These are phyloP conservation scores for Curvularia sp. DNA, from an alignment of 2,329 filamentous ascomycete species.

Conservation along the genomic window DNA sequence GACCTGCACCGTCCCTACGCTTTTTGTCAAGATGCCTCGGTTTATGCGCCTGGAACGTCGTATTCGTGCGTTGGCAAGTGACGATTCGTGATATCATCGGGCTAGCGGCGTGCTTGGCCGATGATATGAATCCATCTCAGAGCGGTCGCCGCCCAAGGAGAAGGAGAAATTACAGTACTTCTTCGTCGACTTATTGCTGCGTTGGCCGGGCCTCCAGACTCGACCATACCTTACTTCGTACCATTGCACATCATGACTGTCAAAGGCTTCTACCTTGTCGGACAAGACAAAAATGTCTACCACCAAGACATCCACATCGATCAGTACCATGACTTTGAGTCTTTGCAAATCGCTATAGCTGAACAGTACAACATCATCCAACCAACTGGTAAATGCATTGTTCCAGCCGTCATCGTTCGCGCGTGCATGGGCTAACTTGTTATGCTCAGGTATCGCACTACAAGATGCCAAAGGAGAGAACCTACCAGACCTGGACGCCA, in stretches of 20 bases:
- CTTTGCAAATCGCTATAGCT: conserved; percentile 24
- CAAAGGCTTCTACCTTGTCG: conserved; percentile 27
- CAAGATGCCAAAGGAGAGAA: conserved; percentile 22
- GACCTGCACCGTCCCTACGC: conserved; percentile 3
- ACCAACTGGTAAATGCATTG: conserved; percentile 8
- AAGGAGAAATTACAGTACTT: conserved; percentile 2
- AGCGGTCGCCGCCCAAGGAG: background rate
- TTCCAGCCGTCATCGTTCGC: background rate
- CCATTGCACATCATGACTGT: conserved; percentile 17
- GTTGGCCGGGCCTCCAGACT: background rate
- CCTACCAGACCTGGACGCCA: conserved; percentile 20
- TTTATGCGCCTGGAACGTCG: background rate
- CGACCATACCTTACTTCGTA: background rate
- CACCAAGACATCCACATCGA: conserved; percentile 27
- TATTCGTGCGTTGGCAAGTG: conserved; percentile 3
- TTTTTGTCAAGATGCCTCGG: conserved; percentile 3
- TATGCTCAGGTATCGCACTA: conserved; percentile 15
- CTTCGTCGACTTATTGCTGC: conserved; percentile 1
- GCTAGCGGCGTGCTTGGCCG: conserved; percentile 5
- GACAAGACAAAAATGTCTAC: conserved; percentile 23
- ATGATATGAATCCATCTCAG: background rate
- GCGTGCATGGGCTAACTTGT: background rate
- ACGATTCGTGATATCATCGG: conserved; percentile 6
- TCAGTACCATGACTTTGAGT: conserved; percentile 25
- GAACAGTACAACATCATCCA: conserved; percentile 27